Evolutionary conservation across 257 asterid species (phyloP), one percentile per base, ranked within the genome.

Genomic region (Solanum piurae): DNA sequence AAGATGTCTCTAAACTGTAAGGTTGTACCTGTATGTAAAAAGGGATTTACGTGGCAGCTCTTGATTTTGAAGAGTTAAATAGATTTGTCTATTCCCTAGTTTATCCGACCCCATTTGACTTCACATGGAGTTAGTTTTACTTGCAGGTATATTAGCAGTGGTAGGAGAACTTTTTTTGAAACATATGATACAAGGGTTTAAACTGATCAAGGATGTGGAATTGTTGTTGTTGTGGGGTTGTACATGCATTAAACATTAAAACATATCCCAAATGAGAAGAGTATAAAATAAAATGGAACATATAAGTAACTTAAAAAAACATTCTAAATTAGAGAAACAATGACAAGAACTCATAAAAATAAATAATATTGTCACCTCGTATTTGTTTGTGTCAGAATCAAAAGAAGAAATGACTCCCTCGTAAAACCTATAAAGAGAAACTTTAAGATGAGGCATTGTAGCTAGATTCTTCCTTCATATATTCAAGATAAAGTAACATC

Each of bases 361-460:
- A 27, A 27, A 68, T 31, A 1, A 38, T 76, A 11, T n/a, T 3
- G 27, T 44, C 5, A 94, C 96, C 95, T 73, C 87, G 89, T 93
- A 94, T 80, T 90, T 94, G 90, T 89, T 94, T 62, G 89, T 83
- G 87, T 80, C 89, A 34, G 91, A 91, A 87, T 94, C 94, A 87
- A 86, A 94, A 89, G 90, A 92, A 68, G 20, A 55, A 87, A 94
- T 87, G 38, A 72, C 83, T 89, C 94, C 96, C 5, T 89, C n/a
- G 88, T 94, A 93, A 88, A 90, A 94, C 91, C 96, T 94, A 90
- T 89, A 91, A 33, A 87, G 68, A 86, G 88, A 87, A 89, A 27
- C 27, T 27, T 83, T 36, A 88, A 86, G 79, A 76, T 87, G 85
- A 87, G 91, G 88, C 80, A 62, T 46, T 10, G 8, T 85, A 36